Conservation (phyloP, 169 alveolate species). For the Condylostoma magnum region DNA sequence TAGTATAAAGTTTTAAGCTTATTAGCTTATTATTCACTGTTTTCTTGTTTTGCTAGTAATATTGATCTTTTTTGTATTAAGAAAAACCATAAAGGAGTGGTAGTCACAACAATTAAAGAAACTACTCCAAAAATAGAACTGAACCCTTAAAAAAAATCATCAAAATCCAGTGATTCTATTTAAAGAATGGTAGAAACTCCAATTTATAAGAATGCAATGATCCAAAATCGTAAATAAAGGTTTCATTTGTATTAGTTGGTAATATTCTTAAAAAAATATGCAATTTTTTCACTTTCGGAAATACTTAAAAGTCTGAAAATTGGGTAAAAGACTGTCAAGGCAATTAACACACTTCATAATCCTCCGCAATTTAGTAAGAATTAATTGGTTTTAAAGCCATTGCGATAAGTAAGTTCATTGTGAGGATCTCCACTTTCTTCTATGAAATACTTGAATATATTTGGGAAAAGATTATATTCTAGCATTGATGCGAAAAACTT, state of each 20-base stretch:
- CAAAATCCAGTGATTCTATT: no score
- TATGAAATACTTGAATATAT: neutral
- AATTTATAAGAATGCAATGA: neutral
- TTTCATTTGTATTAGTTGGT: neutral
- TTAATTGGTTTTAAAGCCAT: neutral
- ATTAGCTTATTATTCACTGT: no score
- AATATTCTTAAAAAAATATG: neutral
- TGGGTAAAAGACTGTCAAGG: neutral
- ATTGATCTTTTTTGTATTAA: no score
- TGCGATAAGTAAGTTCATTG: neutral
- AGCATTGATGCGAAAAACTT: neutral
- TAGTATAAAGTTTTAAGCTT: no score
- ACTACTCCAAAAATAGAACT: no score
- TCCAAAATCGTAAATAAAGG: conserved; percentile 6
- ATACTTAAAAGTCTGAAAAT: neutral
- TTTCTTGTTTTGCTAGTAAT: no score
- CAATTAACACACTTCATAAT: neutral
- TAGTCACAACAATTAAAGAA: no score
- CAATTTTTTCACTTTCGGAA: neutral
- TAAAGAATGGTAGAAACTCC: neutral
- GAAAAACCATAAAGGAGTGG: no score
- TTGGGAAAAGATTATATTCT: neutral
- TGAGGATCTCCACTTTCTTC: neutral
- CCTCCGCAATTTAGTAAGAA: neutral
- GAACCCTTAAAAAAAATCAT: no score